Percentiles rank a stretch among this genome's conserved stretches.
Evolutionary conservation across 1,284 basidiomycete genomes (phyloP).

Genomic region (Flammula alnicola): DNA sequence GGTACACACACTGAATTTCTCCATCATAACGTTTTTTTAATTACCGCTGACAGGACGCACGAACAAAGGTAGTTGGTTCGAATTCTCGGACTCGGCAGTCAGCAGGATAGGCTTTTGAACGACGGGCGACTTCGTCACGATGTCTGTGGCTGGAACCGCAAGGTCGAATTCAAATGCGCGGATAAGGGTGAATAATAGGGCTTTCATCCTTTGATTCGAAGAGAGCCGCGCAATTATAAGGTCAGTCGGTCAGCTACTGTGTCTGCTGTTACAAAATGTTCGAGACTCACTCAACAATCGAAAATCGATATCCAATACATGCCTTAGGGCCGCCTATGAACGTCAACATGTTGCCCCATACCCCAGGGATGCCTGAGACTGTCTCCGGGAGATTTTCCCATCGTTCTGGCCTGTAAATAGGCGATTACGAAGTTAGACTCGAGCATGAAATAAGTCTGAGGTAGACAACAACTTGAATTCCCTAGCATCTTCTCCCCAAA

Average conservation of each 20-base stretch:
- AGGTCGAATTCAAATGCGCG: slow-evolving; percentile 34
- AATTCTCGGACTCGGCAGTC: slow-evolving; percentile 31
- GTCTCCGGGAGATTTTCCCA: slow-evolving; percentile 55
- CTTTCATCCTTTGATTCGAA: slow-evolving; percentile 51
- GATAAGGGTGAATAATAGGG: slow-evolving; percentile 59
- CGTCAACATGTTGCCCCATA: slow-evolving; percentile 59
- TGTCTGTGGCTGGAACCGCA: slow-evolving; percentile 5
- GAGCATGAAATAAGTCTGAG: not conserved
- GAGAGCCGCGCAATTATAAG: not conserved
- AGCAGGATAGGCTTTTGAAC: slow-evolving; percentile 28
- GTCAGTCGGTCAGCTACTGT: slow-evolving; percentile 29
- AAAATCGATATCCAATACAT: slow-evolving; percentile 73
- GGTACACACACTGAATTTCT: too few relatives aligned
- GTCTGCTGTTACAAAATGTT: not conserved
- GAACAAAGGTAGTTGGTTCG: slow-evolving; percentile 36
- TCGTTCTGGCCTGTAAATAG: slow-evolving; percentile 50
- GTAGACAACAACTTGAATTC: slow-evolving; percentile 43
- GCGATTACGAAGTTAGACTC: not conserved
- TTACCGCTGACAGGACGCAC: slow-evolving; percentile 24
- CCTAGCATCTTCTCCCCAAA: slow-evolving; percentile 60
- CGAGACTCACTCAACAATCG: slow-evolving; percentile 60
- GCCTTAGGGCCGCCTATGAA: slow-evolving; percentile 63
- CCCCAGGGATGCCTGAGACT: slow-evolving; percentile 51
- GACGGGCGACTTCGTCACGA: not conserved
- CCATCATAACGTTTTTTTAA: too few relatives aligned